Conservation (phyloP, 2,329 filamentous ascomycete genomes). For the Colletotrichum trifolii region DNA sequence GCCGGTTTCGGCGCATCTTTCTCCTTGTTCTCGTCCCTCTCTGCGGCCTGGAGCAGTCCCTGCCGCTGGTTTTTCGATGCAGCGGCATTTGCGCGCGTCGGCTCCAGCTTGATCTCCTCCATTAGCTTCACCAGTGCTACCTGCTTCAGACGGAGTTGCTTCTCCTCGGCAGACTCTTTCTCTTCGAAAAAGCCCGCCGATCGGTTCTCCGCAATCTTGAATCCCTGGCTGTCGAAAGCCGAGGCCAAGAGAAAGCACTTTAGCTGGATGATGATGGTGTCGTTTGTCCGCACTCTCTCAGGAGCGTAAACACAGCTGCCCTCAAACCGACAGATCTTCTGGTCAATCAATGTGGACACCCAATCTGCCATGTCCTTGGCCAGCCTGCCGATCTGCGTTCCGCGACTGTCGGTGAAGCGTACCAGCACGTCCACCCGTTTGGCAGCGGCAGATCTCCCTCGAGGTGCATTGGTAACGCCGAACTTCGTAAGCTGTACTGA, state of each 20-base stretch:
- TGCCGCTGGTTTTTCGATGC: conserved; percentile 85
- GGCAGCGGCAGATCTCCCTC: conserved; percentile 62
- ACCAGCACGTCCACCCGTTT: conserved; percentile 88
- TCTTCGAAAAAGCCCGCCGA: conserved; percentile 82
- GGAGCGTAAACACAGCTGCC: conserved; percentile 90
- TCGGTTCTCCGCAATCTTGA: conserved; percentile 76
- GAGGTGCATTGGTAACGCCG: conserved; percentile 47
- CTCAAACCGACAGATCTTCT: conserved; percentile 88
- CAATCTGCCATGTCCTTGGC: conserved; percentile 89
- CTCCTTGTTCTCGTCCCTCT: conserved; percentile 82
- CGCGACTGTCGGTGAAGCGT: conserved; percentile 83
- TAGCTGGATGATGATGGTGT: conserved; percentile 93
- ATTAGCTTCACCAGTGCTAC: conserved; percentile 90
- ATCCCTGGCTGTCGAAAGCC: conserved; percentile 75
- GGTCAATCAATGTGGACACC: conserved; percentile 92
- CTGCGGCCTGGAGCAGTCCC: conserved; percentile 85
- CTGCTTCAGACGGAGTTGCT: conserved; percentile 83
- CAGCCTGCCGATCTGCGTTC: conserved; percentile 86
- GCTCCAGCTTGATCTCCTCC: conserved; percentile 86
- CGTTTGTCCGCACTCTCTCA: conserved; percentile 86
- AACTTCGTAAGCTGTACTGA: conserved; percentile 55
- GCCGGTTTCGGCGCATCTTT: conserved; percentile 59
- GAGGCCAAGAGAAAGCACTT: conserved; percentile 78
- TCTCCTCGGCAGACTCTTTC: conserved; percentile 87
- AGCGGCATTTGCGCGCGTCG: conserved; percentile 77